phyloP scores from a whole-genome alignment of 2,329 filamentous ascomycete genomes.

The Daldinia sp. region DNA sequence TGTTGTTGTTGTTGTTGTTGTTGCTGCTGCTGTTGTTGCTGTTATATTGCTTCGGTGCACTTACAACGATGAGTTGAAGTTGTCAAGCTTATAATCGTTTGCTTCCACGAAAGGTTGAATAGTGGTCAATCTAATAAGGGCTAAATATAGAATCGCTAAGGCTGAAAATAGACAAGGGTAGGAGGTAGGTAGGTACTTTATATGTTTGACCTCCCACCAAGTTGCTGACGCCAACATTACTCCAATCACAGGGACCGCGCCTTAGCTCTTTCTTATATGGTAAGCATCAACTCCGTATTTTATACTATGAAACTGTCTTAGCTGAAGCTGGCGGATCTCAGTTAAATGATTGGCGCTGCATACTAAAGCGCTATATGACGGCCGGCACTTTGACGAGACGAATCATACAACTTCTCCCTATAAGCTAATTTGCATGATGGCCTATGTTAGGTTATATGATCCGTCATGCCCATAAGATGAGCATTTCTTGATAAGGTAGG shows the following conservation, averaged over 20 bases:
- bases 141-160: constrained; percentile 25
- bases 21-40: neutral
- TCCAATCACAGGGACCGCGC: neutral
- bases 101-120: neutral
- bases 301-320: neutral
- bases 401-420: neutral
- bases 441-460: neutral
- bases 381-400: neutral
- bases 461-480: constrained; percentile 1
- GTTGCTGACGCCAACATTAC: constrained; percentile 28
- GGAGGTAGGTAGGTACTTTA: too few relatives aligned
- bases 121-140: neutral
- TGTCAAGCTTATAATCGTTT: neutral
- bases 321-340: constrained; percentile 13
- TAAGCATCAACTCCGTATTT: constrained; percentile 1
- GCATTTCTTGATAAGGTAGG: neutral
- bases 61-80: neutral
- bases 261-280: constrained; percentile 14
- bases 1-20: neutral
- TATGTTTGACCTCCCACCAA: neutral
- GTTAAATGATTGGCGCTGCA: constrained; percentile 9
- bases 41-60: neutral
- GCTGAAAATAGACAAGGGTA: constrained; percentile 17
- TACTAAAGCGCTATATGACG: constrained; percentile 1
- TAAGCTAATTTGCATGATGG: neutral